phyloP scores from a whole-genome alignment of 805 yeast species.

The Scheffersomyces lignosus region DNA sequence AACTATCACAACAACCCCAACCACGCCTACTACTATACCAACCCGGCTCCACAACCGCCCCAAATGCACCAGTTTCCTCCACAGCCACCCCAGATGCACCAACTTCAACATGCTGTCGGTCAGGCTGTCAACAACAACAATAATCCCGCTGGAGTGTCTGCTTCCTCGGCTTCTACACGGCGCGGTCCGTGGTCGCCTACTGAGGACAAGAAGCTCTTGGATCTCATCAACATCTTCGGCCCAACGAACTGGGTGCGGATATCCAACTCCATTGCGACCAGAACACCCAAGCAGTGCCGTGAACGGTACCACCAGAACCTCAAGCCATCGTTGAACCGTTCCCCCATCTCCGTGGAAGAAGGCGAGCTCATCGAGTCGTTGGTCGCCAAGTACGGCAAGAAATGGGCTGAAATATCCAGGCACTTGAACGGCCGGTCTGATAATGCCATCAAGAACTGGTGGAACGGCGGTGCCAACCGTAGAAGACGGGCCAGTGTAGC shows the following conservation, averaged over 20 bases:
- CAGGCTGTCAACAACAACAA: neutral
- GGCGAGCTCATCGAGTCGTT: slow-evolving; percentile 78
- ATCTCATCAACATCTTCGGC: slow-evolving; percentile 67
- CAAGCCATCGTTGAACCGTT: slow-evolving; percentile 77
- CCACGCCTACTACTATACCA: neutral
- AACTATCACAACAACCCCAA: neutral
- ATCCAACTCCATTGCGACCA: slow-evolving; percentile 65
- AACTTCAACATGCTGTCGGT: slow-evolving; percentile 3
- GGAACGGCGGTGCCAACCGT: slow-evolving; percentile 92
- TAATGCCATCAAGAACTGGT: slow-evolving; percentile 92
- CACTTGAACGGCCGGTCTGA: slow-evolving; percentile 87
- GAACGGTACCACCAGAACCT: slow-evolving; percentile 90
- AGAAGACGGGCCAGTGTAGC: slow-evolving; percentile 52
- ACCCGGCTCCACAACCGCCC: neutral
- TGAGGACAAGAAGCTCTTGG: slow-evolving; percentile 73
- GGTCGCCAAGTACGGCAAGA: slow-evolving; percentile 77
- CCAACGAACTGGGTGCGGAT: slow-evolving; percentile 90
- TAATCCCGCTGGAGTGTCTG: too few species aligned
- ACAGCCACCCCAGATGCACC: slow-evolving; percentile 2
- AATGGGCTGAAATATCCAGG: slow-evolving; percentile 93
- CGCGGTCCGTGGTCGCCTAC: slow-evolving; percentile 91
- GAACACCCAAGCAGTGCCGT: slow-evolving; percentile 90
- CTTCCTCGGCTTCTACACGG: slow-evolving; percentile 33
- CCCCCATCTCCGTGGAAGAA: slow-evolving; percentile 83
- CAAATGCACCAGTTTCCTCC: neutral